Conservation (phyloP, 179 eudicot genomes). For the Patellifolia procumbens region DNA sequence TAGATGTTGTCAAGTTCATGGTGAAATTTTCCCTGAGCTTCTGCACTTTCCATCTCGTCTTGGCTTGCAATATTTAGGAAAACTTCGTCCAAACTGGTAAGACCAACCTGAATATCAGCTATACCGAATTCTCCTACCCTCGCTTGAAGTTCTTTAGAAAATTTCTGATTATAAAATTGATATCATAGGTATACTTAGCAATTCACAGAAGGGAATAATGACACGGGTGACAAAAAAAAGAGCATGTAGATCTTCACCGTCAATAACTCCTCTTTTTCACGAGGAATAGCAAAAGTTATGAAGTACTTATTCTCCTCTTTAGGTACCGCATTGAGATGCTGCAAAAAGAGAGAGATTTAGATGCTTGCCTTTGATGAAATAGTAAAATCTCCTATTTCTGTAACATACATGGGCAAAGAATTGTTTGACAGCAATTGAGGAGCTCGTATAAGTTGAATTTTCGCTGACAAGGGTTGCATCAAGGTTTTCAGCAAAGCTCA, state of each 20-base stretch:
- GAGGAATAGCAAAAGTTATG: slow-evolving; percentile 79
- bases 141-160: slow-evolving; percentile 81
- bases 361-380: not conserved
- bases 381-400: not conserved
- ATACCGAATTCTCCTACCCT: slow-evolving; percentile 71
- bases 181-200: not conserved
- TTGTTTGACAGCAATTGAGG: slow-evolving; percentile 61
- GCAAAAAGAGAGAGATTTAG: slow-evolving; percentile 33
- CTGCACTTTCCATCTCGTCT: slow-evolving; percentile 84
- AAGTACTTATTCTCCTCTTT: slow-evolving; percentile 82
- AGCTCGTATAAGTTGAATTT: slow-evolving; percentile 27
- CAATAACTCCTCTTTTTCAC: slow-evolving; percentile 65
- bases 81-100: slow-evolving; percentile 91
- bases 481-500: slow-evolving; percentile 56
- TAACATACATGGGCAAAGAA: slow-evolving; percentile 69
- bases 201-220: too few relatives aligned
- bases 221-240: not conserved
- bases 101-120: slow-evolving; percentile 82
- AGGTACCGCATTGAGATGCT: slow-evolving; percentile 71
- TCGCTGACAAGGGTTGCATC: slow-evolving; percentile 43
- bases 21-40: slow-evolving; percentile 74
- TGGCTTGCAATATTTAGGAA: slow-evolving; percentile 77
- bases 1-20: slow-evolving; percentile 59
- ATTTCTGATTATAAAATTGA: slow-evolving; percentile 41
- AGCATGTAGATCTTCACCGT: slow-evolving; percentile 44